phyloP scores from a whole-genome alignment of 345 rosid genomes.

The Lumnitzera littorea region DNA sequence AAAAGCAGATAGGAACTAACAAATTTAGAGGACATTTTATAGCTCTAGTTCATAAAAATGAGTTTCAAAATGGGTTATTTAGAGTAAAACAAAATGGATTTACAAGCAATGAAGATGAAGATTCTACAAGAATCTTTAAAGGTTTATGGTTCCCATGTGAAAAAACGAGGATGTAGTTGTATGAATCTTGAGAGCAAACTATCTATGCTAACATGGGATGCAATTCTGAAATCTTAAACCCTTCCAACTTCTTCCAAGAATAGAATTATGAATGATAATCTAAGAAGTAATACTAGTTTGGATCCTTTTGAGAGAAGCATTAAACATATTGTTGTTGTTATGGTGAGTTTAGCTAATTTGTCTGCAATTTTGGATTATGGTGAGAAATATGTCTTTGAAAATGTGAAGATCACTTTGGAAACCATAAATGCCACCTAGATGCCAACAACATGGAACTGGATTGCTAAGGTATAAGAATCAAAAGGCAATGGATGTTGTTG shows the following conservation, averaged over 20 bases:
- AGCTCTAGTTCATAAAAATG: constrained; percentile 24
- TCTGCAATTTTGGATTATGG: constrained; percentile 27
- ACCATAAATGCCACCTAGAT: constrained; percentile 9
- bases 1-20: constrained; percentile 20
- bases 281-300: constrained; percentile 51
- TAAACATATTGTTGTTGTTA: constrained; percentile 52
- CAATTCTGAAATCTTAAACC: constrained; percentile 38
- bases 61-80: constrained; percentile 5
- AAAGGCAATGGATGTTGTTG: constrained; percentile 43
- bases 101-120: constrained; percentile 12
- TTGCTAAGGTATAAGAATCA: constrained; percentile 39
- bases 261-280: constrained; percentile 29
- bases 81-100: constrained; percentile 2
- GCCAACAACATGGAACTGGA: constrained; percentile 19
- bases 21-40: constrained; percentile 17
- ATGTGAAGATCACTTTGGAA: not conserved
- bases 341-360: constrained; percentile 43
- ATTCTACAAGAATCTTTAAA: constrained; percentile 36
- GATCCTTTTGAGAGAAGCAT: constrained; percentile 63
- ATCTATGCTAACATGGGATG: constrained; percentile 68
- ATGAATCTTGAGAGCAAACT: constrained; percentile 48
- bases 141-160: constrained; percentile 15
- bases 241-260: constrained; percentile 11
- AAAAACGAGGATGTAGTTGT: constrained; percentile 16
- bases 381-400: constrained; percentile 17